These are phyloP conservation scores for Lichtheimia corymbifera DNA, from an alignment of 371 early-diverging fungal species.

Conservation along the genomic window DNA sequence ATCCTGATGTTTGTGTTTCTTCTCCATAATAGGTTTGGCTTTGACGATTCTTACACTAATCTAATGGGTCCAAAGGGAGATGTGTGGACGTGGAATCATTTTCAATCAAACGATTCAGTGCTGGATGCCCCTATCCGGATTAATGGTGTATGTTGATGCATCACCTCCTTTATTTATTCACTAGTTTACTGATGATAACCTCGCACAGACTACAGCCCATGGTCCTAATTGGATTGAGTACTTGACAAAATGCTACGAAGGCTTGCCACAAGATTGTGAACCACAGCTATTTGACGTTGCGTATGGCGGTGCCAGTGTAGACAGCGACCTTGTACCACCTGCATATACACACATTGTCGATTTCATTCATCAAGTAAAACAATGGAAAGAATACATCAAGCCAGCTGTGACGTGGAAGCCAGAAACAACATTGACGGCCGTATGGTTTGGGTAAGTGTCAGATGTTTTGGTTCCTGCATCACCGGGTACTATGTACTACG, in stretches of 20 bases:
- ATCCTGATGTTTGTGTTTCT: not conserved
- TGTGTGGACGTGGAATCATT: constrained; percentile 16
- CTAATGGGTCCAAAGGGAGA: constrained; percentile 16
- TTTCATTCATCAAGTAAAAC: constrained; percentile 5
- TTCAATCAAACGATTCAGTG: constrained; percentile 4
- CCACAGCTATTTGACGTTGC: constrained; percentile 16
- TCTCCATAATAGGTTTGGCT: constrained; percentile 10
- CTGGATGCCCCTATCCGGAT: constrained; percentile 8
- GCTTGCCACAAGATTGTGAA: constrained; percentile 15
- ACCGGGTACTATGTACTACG: too few species aligned
- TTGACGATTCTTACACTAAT: constrained; percentile 17
- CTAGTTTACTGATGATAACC: not conserved
- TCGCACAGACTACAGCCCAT: constrained; percentile 13
- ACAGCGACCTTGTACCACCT: constrained; percentile 9
- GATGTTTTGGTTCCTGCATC: not conserved
- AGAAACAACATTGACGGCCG: constrained; percentile 4
- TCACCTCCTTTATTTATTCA: not conserved
- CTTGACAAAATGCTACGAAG: constrained; percentile 15
- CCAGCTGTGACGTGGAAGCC: constrained; percentile 10
- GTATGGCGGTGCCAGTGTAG: constrained; percentile 11
- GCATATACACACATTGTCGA: constrained; percentile 7
- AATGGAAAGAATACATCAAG: constrained; percentile 11
- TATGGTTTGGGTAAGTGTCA: constrained; percentile 15
- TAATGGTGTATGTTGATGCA: constrained; percentile 7
- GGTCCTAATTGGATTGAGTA: constrained; percentile 19